phyloP scores from a whole-genome alignment of 75 land plant genomes.

The Larix kaempferi region DNA sequence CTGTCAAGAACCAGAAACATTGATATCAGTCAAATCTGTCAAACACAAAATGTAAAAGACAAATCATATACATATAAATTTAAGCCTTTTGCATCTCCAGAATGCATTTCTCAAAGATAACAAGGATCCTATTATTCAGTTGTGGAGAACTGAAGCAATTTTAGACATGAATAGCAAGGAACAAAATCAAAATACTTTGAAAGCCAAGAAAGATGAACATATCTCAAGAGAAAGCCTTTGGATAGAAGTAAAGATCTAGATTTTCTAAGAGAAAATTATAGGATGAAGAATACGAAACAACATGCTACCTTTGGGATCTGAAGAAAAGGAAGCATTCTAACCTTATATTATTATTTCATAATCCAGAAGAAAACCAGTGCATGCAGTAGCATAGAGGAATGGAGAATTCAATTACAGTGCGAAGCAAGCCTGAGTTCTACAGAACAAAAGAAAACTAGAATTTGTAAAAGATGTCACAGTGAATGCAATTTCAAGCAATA shows the following conservation, averaged over 20 bases:
- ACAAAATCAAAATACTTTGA: neutral
- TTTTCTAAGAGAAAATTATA: too few relatives aligned
- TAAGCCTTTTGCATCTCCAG: neutral
- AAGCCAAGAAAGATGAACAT: neutral
- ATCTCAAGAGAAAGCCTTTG: neutral
- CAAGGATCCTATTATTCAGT: neutral
- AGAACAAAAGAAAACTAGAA: too few relatives aligned
- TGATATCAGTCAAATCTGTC: neutral
- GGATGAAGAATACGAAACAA: neutral
- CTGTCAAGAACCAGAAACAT: conserved; percentile 30
- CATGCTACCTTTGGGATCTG: neutral
- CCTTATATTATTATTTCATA: neutral
- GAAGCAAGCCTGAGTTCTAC: too few relatives aligned
- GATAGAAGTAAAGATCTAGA: too few relatives aligned
- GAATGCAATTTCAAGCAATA: too few relatives aligned
- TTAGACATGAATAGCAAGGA: neutral
- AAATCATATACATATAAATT: neutral
- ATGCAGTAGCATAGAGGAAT: neutral
- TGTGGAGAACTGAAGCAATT: neutral
- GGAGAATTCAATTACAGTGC: too few relatives aligned
- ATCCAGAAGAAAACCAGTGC: neutral
- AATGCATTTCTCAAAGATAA: neutral
- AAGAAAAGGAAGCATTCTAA: neutral
- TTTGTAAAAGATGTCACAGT: too few relatives aligned
- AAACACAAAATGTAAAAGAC: conserved; percentile 4